Base-by-base conservation (phyloP, 139 green algal species). In the Chlamydomonas incerta region DNA sequence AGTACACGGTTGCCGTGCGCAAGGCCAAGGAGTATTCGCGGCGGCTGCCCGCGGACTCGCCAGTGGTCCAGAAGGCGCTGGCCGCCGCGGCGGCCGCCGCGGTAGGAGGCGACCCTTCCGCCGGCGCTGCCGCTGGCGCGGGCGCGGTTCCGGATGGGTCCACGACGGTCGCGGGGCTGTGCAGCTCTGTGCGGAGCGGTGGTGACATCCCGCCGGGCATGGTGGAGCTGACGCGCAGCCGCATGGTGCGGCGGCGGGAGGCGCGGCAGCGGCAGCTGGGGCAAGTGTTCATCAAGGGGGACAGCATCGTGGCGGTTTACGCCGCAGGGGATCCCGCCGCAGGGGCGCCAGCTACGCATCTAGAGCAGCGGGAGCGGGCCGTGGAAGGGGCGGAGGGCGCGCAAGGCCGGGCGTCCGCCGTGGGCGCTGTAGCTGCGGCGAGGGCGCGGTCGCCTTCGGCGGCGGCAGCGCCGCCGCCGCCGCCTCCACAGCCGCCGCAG, bases 231-330 rank as follows among this genome's bases (percentile, higher is more conserved):
- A 72, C 69, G 24, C 57, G 74, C 70, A 76, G 37, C 0, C 62
- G 72, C 41, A 2, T 50, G 73, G 81, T 69, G 35, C 83, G 83
- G 26, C 90, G 90, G 82, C 92, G 95, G 74, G 93, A 97, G 58
- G 69, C 89, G 37, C 88, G 95, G n/a, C 74, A 81, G 52, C 90
- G 95, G 2, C 81, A 80, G 35, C 74, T 97, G 37, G 83, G 86
- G 1, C 92, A 96, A 75, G 86, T 96, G 17, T 92, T 97, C 47
- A 57, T 97, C 28, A 90, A 90, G 23, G 95, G 94, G 3, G 91
- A 95, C 82, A 94, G 87, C 46, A 82, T 97, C 0, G 94, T 97
- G 60, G 57, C 90, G 2, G 76, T 91, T 15, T 37, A 83, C 28
- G 31, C 63, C 4, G 55, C 73, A 0, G 21, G 17, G 11, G 29